These are phyloP conservation scores for Carallia pectinifolia DNA, from an alignment of 345 rosid genomes.

Conservation along the genomic window DNA sequence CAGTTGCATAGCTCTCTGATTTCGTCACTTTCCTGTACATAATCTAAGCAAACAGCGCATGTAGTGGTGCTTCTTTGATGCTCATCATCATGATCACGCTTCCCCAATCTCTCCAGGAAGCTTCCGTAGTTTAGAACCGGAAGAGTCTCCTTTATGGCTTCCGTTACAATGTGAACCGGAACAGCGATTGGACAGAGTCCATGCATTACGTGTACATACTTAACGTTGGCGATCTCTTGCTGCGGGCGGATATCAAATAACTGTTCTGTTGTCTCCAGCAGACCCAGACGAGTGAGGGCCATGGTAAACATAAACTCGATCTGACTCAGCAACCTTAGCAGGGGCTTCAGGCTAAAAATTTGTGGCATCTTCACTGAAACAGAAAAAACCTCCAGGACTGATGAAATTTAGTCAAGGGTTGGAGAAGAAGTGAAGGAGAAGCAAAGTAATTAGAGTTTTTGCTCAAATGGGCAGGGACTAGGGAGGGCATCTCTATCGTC, in stretches of 20 bases:
- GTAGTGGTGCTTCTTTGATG: not conserved
- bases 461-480: no score
- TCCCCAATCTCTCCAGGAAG: slow-evolving; percentile 13
- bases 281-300: slow-evolving; percentile 25
- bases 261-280: slow-evolving; percentile 19
- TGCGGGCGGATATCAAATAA: not conserved
- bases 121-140: slow-evolving; percentile 26
- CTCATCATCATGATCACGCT: slow-evolving; percentile 4
- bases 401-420: not conserved
- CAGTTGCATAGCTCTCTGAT: slow-evolving; percentile 43
- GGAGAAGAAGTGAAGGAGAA: not conserved
- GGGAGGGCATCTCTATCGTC: no score
- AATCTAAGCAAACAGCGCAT: slow-evolving; percentile 46
- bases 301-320: slow-evolving; percentile 15
- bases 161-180: slow-evolving; percentile 24
- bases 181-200: slow-evolving; percentile 27
- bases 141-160: slow-evolving; percentile 34
- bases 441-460: not conserved
- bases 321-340: slow-evolving; percentile 14
- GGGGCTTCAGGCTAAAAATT: slow-evolving; percentile 14
- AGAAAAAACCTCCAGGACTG: slow-evolving; percentile 14
- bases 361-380: slow-evolving; percentile 25
- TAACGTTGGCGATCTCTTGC: not conserved
- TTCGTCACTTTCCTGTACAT: slow-evolving; percentile 25
- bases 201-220: slow-evolving; percentile 29